Evolutionary conservation across 1,284 basidiomycete genomes (phyloP).

Genomic region (Trichosporon ovoides): DNA sequence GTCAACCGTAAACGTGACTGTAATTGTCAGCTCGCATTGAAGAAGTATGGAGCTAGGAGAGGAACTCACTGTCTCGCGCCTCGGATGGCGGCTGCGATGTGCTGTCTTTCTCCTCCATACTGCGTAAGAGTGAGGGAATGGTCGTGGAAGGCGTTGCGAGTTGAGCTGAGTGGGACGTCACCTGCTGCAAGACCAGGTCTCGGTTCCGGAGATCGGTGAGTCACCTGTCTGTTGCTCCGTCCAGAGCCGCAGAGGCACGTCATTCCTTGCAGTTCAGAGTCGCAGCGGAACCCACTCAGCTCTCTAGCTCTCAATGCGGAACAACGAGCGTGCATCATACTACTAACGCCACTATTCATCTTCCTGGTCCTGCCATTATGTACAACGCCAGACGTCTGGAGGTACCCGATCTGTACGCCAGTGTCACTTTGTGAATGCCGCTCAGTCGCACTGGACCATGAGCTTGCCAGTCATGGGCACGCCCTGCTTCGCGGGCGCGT

Average conservation of each 20-base stretch:
- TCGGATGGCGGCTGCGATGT: background rate
- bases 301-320: background rate
- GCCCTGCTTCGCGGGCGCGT: background rate
- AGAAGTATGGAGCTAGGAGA: background rate
- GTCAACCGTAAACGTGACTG: background rate
- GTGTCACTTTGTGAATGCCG: background rate
- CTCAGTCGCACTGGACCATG: background rate
- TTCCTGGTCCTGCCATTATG: too few species aligned
- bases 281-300: background rate
- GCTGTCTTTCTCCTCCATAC: background rate
- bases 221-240: background rate
- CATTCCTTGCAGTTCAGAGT: background rate
- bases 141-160: background rate
- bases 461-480: background rate
- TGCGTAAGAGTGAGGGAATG: too few species aligned
- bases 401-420: background rate
- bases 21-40: background rate
- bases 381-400: background rate
- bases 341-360: background rate
- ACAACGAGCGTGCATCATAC: background rate
- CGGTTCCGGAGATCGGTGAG: background rate
- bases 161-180: too few species aligned
- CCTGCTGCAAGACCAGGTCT: too few species aligned
- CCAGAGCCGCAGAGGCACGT: background rate
- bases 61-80: background rate